These are phyloP conservation scores for Zea luxurians DNA, from an alignment of 176 grass and related monocot species.

Conservation along the genomic window DNA sequence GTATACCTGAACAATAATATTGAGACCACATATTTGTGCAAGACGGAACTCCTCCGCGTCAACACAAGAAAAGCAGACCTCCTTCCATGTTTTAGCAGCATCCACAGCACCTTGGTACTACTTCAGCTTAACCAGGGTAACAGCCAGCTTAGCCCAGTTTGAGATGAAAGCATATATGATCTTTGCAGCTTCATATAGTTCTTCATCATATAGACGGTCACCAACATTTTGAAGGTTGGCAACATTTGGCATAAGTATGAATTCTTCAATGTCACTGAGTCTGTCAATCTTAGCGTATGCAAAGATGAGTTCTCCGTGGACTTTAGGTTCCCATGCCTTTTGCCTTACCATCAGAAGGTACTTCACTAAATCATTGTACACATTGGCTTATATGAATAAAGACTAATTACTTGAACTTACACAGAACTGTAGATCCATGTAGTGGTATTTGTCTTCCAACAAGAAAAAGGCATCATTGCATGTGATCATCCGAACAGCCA, in stretches of 20 bases:
- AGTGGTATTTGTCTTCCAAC: no score
- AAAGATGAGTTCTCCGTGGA: conserved; percentile 89
- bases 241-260: conserved; percentile 99
- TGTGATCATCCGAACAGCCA: no score
- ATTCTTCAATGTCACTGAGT: conserved; percentile 88
- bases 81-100: conserved; percentile 99
- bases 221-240: conserved; percentile 94
- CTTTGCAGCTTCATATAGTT: conserved; percentile 97
- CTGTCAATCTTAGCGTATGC: conserved; percentile 93
- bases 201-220: conserved; percentile 84
- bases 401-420: no score
- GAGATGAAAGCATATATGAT: conserved; percentile 97
- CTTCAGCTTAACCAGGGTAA: conserved; percentile 85
- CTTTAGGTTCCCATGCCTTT: conserved; percentile 76
- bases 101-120: conserved; percentile 98
- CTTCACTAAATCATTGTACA: conserved; percentile 81
- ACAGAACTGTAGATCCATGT: no score
- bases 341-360: conserved; percentile 90
- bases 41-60: conserved; percentile 95
- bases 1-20: conserved; percentile 88
- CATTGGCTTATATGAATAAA: no score
- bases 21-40: conserved; percentile 92
- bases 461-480: no score
- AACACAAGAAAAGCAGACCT: conserved; percentile 99
- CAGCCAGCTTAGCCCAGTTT: conserved; percentile 95